Conservation (phyloP, 371 early-diverging fungal genomes). For the Paraphysoderma sedebokerense region DNA sequence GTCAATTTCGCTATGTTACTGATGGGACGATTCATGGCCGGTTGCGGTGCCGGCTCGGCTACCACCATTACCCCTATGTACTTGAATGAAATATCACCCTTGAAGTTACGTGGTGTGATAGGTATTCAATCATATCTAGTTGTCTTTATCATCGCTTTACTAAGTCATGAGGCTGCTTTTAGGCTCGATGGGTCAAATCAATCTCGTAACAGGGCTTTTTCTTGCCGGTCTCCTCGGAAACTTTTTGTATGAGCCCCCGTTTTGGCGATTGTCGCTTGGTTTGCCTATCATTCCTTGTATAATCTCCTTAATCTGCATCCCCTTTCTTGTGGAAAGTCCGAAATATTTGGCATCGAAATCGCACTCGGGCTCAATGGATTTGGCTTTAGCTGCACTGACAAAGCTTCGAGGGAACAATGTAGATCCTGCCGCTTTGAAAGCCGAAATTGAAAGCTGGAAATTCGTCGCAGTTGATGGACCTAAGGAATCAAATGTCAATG, state of each 20-base stretch:
- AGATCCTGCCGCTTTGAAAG: neutral
- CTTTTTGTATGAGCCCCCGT: neutral
- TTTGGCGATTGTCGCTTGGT: neutral
- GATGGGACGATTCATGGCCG: slow-evolving; percentile 63
- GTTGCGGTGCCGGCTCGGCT: slow-evolving; percentile 64
- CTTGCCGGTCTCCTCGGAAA: neutral
- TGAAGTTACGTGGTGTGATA: slow-evolving; percentile 33
- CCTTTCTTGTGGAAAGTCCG: neutral
- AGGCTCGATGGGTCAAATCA: neutral
- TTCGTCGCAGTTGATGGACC: no score
- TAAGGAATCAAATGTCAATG: no score
- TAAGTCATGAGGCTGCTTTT: neutral
- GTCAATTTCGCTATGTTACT: slow-evolving; percentile 26
- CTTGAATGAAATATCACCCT: slow-evolving; percentile 66
- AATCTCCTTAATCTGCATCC: neutral
- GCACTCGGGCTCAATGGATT: neutral
- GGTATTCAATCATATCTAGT: neutral
- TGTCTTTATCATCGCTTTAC: neutral
- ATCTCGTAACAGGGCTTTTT: neutral
- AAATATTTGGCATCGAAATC: neutral
- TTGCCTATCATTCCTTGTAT: neutral
- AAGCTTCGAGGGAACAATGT: neutral
- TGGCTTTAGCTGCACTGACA: neutral
- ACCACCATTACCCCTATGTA: slow-evolving; percentile 76
- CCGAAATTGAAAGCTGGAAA: no score